Evolutionary conservation across 768 basidiomycete species (phyloP).

Genomic region (Phaffia tasmanica): DNA sequence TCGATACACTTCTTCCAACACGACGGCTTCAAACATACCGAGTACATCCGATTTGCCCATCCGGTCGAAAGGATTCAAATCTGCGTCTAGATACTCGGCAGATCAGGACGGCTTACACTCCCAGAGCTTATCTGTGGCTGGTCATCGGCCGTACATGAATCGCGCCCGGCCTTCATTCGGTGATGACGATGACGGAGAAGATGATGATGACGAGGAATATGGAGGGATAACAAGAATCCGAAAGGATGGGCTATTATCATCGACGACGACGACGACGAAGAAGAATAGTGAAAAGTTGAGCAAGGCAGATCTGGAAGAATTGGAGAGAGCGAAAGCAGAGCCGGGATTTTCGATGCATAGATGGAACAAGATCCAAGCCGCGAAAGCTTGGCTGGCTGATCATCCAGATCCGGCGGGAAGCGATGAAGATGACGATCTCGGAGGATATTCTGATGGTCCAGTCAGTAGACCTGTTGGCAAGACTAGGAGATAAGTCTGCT

Average conservation of each 20-base stretch:
- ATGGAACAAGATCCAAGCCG: too few species aligned
- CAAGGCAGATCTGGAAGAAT: too few species aligned
- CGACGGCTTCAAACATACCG: not conserved
- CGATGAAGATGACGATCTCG: too few species aligned
- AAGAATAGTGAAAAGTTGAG: slow-evolving; percentile 13
- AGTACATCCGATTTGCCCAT: not conserved
- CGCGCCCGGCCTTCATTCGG: not conserved
- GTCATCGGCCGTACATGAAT: not conserved
- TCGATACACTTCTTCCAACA: not conserved
- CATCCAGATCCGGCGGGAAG: too few species aligned
- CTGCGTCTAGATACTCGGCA: not conserved
- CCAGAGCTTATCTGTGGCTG: not conserved
- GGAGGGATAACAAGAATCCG: not conserved
- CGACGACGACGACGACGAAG: slow-evolving; percentile 15
- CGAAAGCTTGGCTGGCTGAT: too few species aligned
- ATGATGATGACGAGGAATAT: not conserved
- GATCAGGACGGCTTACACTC: not conserved
- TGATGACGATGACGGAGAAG: not conserved
- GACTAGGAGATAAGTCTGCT: too few species aligned
- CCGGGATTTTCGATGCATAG: too few species aligned
- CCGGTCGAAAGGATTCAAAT: not conserved
- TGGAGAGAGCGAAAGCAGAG: too few species aligned
- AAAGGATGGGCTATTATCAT: not conserved
- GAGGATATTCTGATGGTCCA: too few species aligned
- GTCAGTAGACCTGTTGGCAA: too few species aligned